phyloP scores from a whole-genome alignment of 768 basidiomycete genomes.

The Hydnum rufescens region DNA sequence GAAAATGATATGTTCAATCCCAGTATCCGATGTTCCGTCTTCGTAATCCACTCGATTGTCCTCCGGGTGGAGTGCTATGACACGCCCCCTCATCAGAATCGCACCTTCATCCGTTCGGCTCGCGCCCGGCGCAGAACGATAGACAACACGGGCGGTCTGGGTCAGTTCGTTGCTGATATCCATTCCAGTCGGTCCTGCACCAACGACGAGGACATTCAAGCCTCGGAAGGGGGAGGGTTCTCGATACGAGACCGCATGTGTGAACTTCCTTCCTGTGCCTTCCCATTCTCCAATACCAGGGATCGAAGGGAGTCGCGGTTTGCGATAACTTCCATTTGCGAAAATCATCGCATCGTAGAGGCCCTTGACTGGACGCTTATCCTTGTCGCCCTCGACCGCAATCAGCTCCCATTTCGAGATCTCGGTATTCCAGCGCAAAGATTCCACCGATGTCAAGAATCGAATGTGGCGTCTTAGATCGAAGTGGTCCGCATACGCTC shows the following conservation, averaged over 20 bases:
- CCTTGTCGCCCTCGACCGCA: too few relatives aligned
- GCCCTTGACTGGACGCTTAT: too few relatives aligned
- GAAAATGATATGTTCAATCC: constrained; percentile 43
- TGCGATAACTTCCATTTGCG: constrained; percentile 55
- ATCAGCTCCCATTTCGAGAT: too few relatives aligned
- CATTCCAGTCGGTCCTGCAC: constrained; percentile 38
- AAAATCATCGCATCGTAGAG: constrained; percentile 52
- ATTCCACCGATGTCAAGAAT: constrained; percentile 35
- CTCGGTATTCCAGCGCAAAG: constrained; percentile 12
- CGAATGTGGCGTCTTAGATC: constrained; percentile 39
- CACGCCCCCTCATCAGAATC: too few relatives aligned
- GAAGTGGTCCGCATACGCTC: constrained; percentile 43
- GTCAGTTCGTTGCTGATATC: constrained; percentile 47
- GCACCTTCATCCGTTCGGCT: neutral
- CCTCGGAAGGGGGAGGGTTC: constrained; percentile 23
- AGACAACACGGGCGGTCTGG: constrained; percentile 8
- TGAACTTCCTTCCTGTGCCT: constrained; percentile 23
- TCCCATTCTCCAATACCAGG: constrained; percentile 43
- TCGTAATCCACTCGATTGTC: constrained; percentile 34
- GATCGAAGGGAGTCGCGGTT: constrained; percentile 39
- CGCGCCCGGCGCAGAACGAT: constrained; percentile 18
- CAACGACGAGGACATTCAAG: constrained; percentile 27
- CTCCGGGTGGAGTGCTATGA: constrained; percentile 1
- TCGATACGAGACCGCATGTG: constrained; percentile 53
- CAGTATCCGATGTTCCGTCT: constrained; percentile 34